These are phyloP conservation scores for Fennellomyces sp. DNA, from an alignment of 371 early-diverging fungal species.

Conservation along the genomic window DNA sequence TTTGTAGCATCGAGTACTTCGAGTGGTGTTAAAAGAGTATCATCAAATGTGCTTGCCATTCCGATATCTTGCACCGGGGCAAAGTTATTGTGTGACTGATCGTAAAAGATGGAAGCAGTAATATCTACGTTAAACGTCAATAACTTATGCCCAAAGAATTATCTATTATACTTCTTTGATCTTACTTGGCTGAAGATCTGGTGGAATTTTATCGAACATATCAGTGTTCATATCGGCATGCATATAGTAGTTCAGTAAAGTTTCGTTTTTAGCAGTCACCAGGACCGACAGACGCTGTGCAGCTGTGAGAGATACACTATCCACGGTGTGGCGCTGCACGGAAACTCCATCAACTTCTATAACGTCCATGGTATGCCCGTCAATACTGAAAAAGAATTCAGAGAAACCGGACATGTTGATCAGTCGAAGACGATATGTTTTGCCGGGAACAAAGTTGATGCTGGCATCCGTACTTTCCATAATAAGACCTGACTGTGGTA, in stretches of 20 bases:
- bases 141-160: background rate
- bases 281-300: slow-evolving; percentile 72
- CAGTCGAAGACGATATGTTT: slow-evolving; percentile 36
- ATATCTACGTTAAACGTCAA: slow-evolving; percentile 26
- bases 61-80: slow-evolving; percentile 27
- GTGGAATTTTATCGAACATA: slow-evolving; percentile 72
- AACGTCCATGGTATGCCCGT: slow-evolving; percentile 72
- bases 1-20: slow-evolving; percentile 26
- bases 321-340: slow-evolving; percentile 50
- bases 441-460: slow-evolving; percentile 26
- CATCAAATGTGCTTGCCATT: slow-evolving; percentile 44
- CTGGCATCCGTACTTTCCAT: slow-evolving; percentile 34
- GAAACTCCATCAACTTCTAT: slow-evolving; percentile 81
- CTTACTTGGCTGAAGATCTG: slow-evolving; percentile 43
- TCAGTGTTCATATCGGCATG: slow-evolving; percentile 72
- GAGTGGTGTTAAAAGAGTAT: slow-evolving; percentile 48
- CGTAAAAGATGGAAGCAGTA: slow-evolving; percentile 56
- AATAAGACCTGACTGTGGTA: slow-evolving; percentile 45
- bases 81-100: slow-evolving; percentile 29
- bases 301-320: slow-evolving; percentile 55
- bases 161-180: background rate
- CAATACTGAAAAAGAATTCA: slow-evolving; percentile 68
- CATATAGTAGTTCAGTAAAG: slow-evolving; percentile 64
- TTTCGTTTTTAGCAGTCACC: slow-evolving; percentile 66
- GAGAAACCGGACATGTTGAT: slow-evolving; percentile 73